Evolutionary conservation across 805 yeast genomes (phyloP).

Genomic region (Saccharomyces jurei): DNA sequence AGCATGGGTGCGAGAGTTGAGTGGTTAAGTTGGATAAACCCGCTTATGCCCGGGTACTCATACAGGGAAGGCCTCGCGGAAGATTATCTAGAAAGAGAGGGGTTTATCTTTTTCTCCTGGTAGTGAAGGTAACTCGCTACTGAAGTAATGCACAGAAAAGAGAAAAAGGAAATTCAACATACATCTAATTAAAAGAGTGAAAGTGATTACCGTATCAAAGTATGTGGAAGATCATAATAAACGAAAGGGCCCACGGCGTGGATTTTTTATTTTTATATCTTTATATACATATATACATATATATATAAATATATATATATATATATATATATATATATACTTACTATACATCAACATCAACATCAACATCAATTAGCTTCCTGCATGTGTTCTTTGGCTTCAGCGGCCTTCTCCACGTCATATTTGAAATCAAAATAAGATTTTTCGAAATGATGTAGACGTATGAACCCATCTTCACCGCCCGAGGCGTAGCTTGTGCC

Average conservation of each 20-base stretch:
- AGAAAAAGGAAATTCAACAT: too few relatives aligned
- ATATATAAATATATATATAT: background rate
- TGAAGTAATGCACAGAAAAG: background rate
- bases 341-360: constrained; percentile 1
- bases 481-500: constrained; percentile 94
- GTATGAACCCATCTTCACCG: constrained; percentile 95
- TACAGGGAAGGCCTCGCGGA: background rate
- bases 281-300: constrained; percentile 1
- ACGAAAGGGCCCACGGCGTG: background rate
- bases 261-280: constrained; percentile 2
- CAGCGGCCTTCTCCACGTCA: constrained; percentile 81
- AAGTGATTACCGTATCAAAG: background rate
- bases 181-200: too few relatives aligned
- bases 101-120: background rate
- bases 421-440: constrained; percentile 87
- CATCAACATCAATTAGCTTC: constrained; percentile 5
- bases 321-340: constrained; percentile 1
- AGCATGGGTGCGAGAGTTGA: background rate
- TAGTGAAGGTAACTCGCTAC: background rate
- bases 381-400: constrained; percentile 32
- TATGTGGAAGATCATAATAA: background rate
- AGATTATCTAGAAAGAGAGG: background rate
- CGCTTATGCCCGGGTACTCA: background rate
- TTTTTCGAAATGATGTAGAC: constrained; percentile 90
- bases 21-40: background rate